Evolutionary conservation across 345 rosid genomes (phyloP).

Genomic region (Capsella bursapastoris): DNA sequence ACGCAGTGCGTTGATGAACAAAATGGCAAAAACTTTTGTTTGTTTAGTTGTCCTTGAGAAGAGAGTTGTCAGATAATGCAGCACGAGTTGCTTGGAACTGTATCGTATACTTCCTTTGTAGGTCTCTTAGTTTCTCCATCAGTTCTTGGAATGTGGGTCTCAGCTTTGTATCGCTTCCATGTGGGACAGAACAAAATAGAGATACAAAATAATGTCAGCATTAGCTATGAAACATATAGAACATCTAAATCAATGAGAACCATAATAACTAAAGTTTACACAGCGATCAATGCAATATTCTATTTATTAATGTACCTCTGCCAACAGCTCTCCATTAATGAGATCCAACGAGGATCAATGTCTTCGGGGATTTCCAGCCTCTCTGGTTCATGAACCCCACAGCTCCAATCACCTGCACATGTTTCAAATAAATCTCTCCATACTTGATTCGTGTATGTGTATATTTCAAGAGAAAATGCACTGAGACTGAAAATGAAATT

Average conservation of each 20-base stretch:
- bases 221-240: neutral
- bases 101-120: constrained; percentile 66
- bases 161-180: constrained; percentile 67
- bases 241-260: constrained; percentile 15
- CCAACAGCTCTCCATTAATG: constrained; percentile 94
- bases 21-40: constrained; percentile 1
- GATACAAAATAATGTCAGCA: constrained; percentile 9
- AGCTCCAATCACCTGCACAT: constrained; percentile 88
- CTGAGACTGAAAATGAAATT: neutral
- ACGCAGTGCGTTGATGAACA: constrained; percentile 24
- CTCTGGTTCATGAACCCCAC: constrained; percentile 98
- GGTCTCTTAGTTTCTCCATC: constrained; percentile 76
- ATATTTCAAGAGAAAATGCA: neutral
- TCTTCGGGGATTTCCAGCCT: constrained; percentile 84
- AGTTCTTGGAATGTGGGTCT: constrained; percentile 92
- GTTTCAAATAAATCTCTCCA: constrained; percentile 41
- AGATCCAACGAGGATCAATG: constrained; percentile 80
- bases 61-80: constrained; percentile 50
- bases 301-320: constrained; percentile 59
- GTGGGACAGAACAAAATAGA: constrained; percentile 26
- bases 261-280: neutral
- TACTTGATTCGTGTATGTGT: neutral
- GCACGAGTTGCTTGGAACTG: constrained; percentile 79
- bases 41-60: constrained; percentile 53
- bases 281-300: constrained; percentile 1